Percentiles rank a stretch among this genome's conserved stretches.
Evolutionary conservation across 495 filamentous ascomycete species (phyloP).

Genomic region (Aspergillus olivimuriae): DNA sequence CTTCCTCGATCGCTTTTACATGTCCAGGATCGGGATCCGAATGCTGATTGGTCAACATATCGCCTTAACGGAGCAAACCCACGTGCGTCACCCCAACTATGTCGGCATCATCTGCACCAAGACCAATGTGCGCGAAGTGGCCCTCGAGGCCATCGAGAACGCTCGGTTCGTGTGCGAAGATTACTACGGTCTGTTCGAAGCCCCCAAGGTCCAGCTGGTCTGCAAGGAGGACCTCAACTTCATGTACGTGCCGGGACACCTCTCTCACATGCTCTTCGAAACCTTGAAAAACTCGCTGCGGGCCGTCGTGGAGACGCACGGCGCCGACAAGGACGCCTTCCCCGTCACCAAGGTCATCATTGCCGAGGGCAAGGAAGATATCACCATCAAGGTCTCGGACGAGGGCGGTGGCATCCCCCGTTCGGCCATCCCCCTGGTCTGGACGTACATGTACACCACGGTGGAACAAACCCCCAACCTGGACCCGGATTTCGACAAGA

Average conservation of each 20-base stretch:
- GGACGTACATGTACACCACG: constrained; percentile 99
- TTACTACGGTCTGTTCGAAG: constrained; percentile 96
- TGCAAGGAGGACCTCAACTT: constrained; percentile 91
- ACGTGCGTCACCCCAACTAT: constrained; percentile 81
- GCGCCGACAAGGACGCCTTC: constrained; percentile 90
- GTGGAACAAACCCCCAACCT: constrained; percentile 91
- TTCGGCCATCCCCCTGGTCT: constrained; percentile 87
- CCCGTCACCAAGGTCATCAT: constrained; percentile 96
- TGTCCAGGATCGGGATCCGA: constrained; percentile 98
- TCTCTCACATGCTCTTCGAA: constrained; percentile 99
- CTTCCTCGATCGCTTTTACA: constrained; percentile 98
- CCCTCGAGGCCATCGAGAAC: constrained; percentile 96
- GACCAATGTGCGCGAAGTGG: constrained; percentile 93
- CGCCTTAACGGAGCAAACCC: constrained; percentile 86
- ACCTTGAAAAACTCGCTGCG: constrained; percentile 97
- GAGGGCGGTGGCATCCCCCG: constrained; percentile 94
- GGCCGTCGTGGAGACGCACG: constrained; percentile 93
- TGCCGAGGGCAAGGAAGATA: constrained; percentile 95
- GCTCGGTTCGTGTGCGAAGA: constrained; percentile 98
- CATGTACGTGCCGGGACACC: constrained; percentile 97
- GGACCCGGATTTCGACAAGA: constrained; percentile 97
- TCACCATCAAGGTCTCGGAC: constrained; percentile 95
- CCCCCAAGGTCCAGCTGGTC: constrained; percentile 92
- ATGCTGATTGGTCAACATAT: constrained; percentile 99
- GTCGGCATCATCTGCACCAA: constrained; percentile 99